Percentiles rank a stretch among this genome's conserved stretches.
Conservation (phyloP, 352 stramenopile species). For the Globisporangium recalcitrans region DNA sequence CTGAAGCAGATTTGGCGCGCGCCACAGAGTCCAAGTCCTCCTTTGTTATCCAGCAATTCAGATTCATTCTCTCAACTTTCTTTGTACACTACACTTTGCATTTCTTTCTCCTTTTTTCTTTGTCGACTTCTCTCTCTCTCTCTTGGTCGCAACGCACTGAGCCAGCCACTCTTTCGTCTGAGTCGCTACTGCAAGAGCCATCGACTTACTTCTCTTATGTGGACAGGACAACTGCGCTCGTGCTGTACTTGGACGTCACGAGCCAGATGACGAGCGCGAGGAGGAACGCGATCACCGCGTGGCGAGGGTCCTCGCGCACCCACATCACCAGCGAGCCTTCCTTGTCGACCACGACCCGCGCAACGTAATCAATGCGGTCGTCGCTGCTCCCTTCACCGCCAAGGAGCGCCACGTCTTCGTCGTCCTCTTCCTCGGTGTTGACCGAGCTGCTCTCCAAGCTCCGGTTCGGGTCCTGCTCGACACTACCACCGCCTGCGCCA, state of each 20-base stretch:
- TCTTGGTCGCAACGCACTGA: neutral
- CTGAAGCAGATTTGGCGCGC: too few species aligned
- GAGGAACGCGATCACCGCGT: conserved; percentile 52
- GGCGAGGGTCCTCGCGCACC: conserved; percentile 62
- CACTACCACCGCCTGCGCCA: neutral
- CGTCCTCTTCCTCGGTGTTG: conserved; percentile 17
- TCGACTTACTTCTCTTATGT: conserved; percentile 1
- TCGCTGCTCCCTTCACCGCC: conserved; percentile 19
- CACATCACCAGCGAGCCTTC: conserved; percentile 64
- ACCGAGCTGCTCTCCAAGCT: conserved; percentile 1
- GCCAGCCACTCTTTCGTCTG: neutral
- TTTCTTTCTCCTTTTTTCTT: neutral
- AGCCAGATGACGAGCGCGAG: conserved; percentile 62
- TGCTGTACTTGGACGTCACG: conserved; percentile 10
- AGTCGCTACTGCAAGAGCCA: neutral
- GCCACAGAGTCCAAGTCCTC: neutral
- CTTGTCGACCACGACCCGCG: conserved; percentile 34
- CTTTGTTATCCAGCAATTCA: neutral
- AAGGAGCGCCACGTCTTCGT: conserved; percentile 16
- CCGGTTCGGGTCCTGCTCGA: conserved; percentile 11
- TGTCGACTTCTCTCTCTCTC: neutral
- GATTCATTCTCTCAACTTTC: neutral
- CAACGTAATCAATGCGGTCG: conserved; percentile 14
- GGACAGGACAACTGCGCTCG: conserved; percentile 1
- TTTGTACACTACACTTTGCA: neutral